Base-by-base conservation (phyloP, 2,329 filamentous ascomycete species). In the Chrysoporthe austroafricana region DNA sequence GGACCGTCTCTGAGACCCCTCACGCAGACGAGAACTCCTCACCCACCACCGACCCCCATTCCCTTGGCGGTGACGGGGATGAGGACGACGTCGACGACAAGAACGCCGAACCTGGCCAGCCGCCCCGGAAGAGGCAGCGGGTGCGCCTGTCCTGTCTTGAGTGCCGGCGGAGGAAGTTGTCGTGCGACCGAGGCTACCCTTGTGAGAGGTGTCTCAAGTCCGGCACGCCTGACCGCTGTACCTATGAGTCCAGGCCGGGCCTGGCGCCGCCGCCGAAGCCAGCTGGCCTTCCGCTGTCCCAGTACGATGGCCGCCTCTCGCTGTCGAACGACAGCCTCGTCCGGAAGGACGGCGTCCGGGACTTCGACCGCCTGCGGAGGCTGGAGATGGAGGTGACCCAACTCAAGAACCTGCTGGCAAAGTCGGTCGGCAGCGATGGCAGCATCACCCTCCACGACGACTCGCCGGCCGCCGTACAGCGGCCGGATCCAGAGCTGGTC, bases 151-250 rank as follows among this genome's bases (percentile, higher is more conserved):
- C 85, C 60, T 89, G 86, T 70, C 81, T 88, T 54, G 86, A 88
- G 72, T 89, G 86, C 72, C 84, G 86, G 54, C 82, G 86, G 64
- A 81, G 86, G 66, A 89, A 89, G 78, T 79, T 88, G 48, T 88
- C 86, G 36, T 89, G 86, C 75, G 87, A 88, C 76, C 81, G 86
- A 69, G 86, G 86, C 74, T 82, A 88, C 72, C 86, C 86, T 34
- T 89, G 86, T 73, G 85, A 88, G 76, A 84, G 86, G 59, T 89
- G 86, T 59, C 82, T 88, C 76, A 88, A 88, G 77, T 88, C 85
- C 69, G 86, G 85, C 72, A 88, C 86, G 39, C 83, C 86, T 26
- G 86, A 88, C 63, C 82, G 84, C 18, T 88, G 86, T 77, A 86
- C 83, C 70, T 88, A 88, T 73, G 86, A 88, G 76, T 83, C 85